Evolutionary conservation across 148 eudicot genomes (phyloP), one percentile per base, ranked within the genome.

Genomic region (Chenopodium quinoa): DNA sequence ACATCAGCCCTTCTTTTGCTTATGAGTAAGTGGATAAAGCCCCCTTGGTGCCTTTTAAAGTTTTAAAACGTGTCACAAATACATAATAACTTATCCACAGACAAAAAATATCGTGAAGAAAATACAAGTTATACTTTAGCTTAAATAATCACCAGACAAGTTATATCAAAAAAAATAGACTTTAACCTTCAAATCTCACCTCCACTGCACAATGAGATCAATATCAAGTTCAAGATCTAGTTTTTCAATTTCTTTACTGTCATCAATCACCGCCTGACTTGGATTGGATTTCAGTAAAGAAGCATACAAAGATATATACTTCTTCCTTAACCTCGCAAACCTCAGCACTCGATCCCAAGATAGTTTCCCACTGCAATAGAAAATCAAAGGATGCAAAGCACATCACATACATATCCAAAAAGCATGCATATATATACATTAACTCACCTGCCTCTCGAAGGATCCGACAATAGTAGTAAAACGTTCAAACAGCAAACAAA

Each of bases 201-300:
- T 97, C 99, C 99, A 97, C 79, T 94, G 99, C 78, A 97, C 87
- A 85, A 94, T 87, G 75, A 94, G 92, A 66, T 97, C 98, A 83
- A 87, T 90, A 87, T 97, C 97, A 85, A 97, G 95, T 86, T 91
- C 94, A 75, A 87, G 91, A 79, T 97, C 99, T 68, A 97, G 83
- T 82, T 90, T 92, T 84, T 88, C 92, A 65, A 97, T 86, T 76
- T 97, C 98, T 87, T 90, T 81, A 78, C 90, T 91, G 83, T 90
- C 92, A 87, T 94, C 97, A 72, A 90, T 83, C 67, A 92, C 89
- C 0, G 80, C 82, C 47, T 88, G 90, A 71, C 88, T 91, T 31
- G 82, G 90, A 77, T 94, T 94, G 46, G 95, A 90, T 85, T 90
- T 97, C 82, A 97, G 95, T 83, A 97, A 80, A 22, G 93, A 85